A percentile compares a stretch with the other conserved stretches of the same genome.
phyloP scores from a whole-genome alignment of 1,139 yeast genomes.

The Magnusiomyces tetraspermus region DNA sequence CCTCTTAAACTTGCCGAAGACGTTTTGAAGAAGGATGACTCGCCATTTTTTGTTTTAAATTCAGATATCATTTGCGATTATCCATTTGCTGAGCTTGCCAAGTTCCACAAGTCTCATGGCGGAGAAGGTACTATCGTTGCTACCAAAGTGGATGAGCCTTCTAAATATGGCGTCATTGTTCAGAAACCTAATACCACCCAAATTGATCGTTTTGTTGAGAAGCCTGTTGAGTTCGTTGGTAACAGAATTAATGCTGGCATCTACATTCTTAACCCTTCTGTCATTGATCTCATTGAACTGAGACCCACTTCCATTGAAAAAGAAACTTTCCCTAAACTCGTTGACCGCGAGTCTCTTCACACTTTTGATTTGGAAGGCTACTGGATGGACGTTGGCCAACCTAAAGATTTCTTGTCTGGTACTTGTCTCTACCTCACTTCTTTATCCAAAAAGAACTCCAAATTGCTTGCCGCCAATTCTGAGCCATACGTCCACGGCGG shows the following conservation, averaged over 20 bases:
- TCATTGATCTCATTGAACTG: constrained; percentile 90
- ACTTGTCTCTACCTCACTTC: constrained; percentile 87
- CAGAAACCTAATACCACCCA: constrained; percentile 89
- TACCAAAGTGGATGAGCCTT: constrained; percentile 98
- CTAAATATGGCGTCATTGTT: constrained; percentile 98
- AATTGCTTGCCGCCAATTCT: constrained; percentile 49
- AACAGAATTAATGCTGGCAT: constrained; percentile 97
- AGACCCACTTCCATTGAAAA: constrained; percentile 98
- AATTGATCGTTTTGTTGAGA: constrained; percentile 97
- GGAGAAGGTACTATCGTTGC: constrained; percentile 98
- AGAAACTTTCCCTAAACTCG: constrained; percentile 97
- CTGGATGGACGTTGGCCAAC: constrained; percentile 99
- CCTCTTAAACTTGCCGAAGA: constrained; percentile 96
- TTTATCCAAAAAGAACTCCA: constrained; percentile 69
- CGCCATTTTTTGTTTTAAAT: constrained; percentile 96
- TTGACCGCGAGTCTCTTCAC: constrained; percentile 78
- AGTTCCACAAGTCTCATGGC: constrained; percentile 91
- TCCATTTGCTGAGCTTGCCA: constrained; percentile 88
- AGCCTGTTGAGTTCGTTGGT: constrained; percentile 87
- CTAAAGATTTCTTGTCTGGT: constrained; percentile 98
- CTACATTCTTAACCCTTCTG: constrained; percentile 93
- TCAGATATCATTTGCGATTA: constrained; percentile 98
- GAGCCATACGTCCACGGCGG: constrained; percentile 79
- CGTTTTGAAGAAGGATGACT: constrained; percentile 83
- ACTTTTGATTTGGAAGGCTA: constrained; percentile 97